Evolutionary conservation across 2,329 filamentous ascomycete species (phyloP), one percentile per base, ranked within the genome.

Genomic region (Diaporthe sp.): DNA sequence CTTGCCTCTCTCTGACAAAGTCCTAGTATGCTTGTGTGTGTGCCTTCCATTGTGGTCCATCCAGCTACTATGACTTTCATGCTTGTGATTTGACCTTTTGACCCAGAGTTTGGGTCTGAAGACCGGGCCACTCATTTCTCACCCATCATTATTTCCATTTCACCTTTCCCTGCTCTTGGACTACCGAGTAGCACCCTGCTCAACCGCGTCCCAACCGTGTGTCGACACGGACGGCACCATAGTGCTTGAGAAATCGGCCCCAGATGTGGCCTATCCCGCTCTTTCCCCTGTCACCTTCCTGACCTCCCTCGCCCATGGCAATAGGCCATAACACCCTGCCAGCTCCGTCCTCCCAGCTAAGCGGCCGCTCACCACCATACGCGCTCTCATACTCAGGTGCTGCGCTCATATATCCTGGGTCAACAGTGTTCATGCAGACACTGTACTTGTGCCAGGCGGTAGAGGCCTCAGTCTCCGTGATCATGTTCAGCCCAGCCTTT

Each of bases 401-500:
- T 6, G 82, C 80, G 66, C 81, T 83, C 81, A 85, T 81, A 71
- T 82, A 84, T 0, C 82, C 83, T 3, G 82, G 82, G 69, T 84
- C 83, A 10, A 84, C 81, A 0, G 80, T 81, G 72, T 84, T 84
- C 78, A 84, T 83, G 4, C 81, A 82, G 27, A 84, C 79, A 17
- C 76, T 55, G 13, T 78, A 75, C 1, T 70, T 75, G 27, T 76
- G 68, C 83, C 83, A 85, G 2, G 80, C 78, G 8, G 65, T 51
- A 0, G 73, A 74, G 7, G 81, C 80, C 66, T 85, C 82, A 0
- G 82, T 84, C 74, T 84, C 81, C 0, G 83, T 84, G 58, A 84
- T 82, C 82, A 85, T 84, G 76, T 84, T 84, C 19, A 85, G 79
- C 1, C 81, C 82, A 9, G 83, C 83, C 65, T 85, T 85, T 27